Conservation (phyloP, 176 grass and related monocot genomes). For the Panicum miliaceum region DNA sequence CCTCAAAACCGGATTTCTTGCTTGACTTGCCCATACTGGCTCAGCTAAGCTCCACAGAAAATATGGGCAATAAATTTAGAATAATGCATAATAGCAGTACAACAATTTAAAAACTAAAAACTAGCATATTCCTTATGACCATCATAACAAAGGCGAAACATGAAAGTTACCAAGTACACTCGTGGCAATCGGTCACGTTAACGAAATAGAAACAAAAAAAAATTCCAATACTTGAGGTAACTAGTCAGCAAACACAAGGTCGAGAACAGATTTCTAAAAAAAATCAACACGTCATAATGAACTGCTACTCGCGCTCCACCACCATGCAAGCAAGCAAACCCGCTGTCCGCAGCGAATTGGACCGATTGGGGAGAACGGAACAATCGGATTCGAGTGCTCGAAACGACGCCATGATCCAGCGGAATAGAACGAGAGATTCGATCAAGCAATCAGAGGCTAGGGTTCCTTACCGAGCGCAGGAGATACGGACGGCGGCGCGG, state of each 20-base stretch:
- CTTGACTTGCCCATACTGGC: constrained; percentile 47
- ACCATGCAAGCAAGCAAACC: not conserved
- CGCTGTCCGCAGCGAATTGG: not conserved
- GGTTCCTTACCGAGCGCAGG: constrained; percentile 14
- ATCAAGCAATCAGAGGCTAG: not conserved
- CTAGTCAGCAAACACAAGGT: not conserved
- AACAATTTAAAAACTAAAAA: not conserved
- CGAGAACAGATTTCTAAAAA: not conserved
- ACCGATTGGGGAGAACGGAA: not conserved
- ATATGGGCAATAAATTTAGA: not conserved
- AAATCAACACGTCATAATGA: not conserved
- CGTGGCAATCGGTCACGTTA: not conserved
- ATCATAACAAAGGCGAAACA: not conserved
- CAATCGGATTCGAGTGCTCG: not conserved
- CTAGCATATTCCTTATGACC: not conserved
- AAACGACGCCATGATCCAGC: not conserved
- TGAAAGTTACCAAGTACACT: not conserved
- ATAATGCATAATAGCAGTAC: not conserved
- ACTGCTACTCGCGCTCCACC: not conserved
- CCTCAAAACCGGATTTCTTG: constrained; percentile 48
- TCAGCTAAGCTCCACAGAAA: constrained; percentile 11
- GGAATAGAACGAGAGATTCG: too few species aligned
- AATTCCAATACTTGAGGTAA: not conserved
- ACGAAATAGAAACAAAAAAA: not conserved
- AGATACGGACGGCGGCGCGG: not conserved